These are phyloP conservation scores for Fusarium citri DNA, from an alignment of 2,329 filamentous ascomycete genomes.

Conservation along the genomic window DNA sequence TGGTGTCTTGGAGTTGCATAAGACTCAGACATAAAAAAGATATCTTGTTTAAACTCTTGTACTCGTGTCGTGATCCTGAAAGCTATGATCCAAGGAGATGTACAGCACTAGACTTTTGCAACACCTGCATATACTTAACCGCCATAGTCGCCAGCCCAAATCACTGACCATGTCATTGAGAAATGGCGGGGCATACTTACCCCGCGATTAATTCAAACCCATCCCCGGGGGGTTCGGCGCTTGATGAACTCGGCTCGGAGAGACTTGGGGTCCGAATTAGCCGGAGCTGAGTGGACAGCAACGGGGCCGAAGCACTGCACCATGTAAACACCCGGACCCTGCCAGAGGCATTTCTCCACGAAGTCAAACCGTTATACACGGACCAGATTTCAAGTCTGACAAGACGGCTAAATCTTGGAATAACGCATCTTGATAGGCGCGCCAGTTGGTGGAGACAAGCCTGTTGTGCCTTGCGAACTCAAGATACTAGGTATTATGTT, in stretches of 20 bases:
- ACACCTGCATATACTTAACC: slow-evolving; percentile 4
- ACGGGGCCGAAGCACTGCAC: slow-evolving; percentile 1
- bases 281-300: slow-evolving; percentile 23
- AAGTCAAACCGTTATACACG: slow-evolving; percentile 2
- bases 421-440: slow-evolving; percentile 29
- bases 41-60: neutral
- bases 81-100: neutral
- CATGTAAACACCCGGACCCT: slow-evolving; percentile 9
- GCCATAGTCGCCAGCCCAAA: slow-evolving; percentile 21
- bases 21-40: neutral
- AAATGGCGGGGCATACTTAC: slow-evolving; percentile 22
- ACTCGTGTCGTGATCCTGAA: neutral
- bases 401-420: slow-evolving; percentile 30
- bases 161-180: slow-evolving; percentile 9
- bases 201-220: slow-evolving; percentile 10
- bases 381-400: slow-evolving; percentile 4
- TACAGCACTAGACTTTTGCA: neutral
- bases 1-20: neutral
- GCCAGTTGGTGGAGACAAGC: slow-evolving; percentile 30
- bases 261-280: slow-evolving; percentile 3
- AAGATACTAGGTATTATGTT: slow-evolving; percentile 7
- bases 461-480: slow-evolving; percentile 30
- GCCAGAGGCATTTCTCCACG: slow-evolving; percentile 7
- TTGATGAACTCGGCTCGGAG: slow-evolving; percentile 10
- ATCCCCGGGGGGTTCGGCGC: neutral